These are phyloP conservation scores for Xanthoconium separans DNA, from an alignment of 1,284 basidiomycete species.

Conservation along the genomic window DNA sequence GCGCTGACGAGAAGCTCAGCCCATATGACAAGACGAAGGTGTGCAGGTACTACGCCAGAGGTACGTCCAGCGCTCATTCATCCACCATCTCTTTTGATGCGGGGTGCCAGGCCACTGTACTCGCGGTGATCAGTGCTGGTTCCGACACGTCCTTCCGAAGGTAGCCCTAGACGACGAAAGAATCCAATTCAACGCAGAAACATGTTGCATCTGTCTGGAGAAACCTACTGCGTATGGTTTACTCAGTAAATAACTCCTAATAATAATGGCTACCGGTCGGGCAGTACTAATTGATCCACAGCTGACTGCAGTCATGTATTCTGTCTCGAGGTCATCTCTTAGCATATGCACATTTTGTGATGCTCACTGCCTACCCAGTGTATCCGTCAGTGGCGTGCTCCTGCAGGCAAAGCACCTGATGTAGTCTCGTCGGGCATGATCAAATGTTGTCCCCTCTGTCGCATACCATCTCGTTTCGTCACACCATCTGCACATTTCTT, in stretches of 20 bases:
- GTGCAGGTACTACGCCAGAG: conserved; percentile 62
- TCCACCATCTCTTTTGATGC: not conserved
- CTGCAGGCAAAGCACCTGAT: conserved; percentile 50
- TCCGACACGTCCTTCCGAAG: conserved; percentile 48
- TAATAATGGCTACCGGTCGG: not conserved
- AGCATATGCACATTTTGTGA: not conserved
- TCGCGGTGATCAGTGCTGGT: conserved; percentile 70
- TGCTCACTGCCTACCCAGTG: conserved; percentile 44
- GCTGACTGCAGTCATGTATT: conserved; percentile 73
- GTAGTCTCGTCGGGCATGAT: conserved; percentile 53
- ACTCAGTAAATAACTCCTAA: conserved; percentile 48
- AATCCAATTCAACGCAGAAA: conserved; percentile 30
- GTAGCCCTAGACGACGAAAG: conserved; percentile 23
- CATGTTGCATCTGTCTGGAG: conserved; percentile 73
- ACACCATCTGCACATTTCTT: conserved; percentile 69
- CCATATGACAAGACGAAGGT: conserved; percentile 68
- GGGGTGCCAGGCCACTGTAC: conserved; percentile 56
- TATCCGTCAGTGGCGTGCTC: conserved; percentile 69
- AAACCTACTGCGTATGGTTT: conserved; percentile 65
- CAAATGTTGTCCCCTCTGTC: conserved; percentile 76
- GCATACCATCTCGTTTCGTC: conserved; percentile 59
- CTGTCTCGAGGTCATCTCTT: conserved; percentile 54
- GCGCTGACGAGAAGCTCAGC: conserved; percentile 47
- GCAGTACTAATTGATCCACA: conserved; percentile 27
- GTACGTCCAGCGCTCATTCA: conserved; percentile 31